Base-by-base conservation (phyloP, 2,329 filamentous ascomycete genomes). In the Aspergillus vadensis region DNA sequence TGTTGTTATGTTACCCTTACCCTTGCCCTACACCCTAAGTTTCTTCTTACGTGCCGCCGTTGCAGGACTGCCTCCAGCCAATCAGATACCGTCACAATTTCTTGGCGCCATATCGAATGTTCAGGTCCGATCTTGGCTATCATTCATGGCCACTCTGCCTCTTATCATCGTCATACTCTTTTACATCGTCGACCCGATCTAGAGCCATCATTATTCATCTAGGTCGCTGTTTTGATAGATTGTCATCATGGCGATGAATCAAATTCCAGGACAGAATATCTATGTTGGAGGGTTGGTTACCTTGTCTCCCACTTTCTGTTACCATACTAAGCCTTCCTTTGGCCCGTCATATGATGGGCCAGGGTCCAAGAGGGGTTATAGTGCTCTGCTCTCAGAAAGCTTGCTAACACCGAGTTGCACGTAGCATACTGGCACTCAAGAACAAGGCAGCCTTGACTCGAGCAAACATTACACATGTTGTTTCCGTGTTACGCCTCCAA, bases 381-480 rank as follows among this genome's bases (percentile, higher is more conserved):
- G 19, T 17, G 17, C 25, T 17, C 15, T 15, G 15, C 48, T 23
- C 36, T 23, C 21, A 39, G 30, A 25, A 21, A 25, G 21, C 27
- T 55, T 53, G 48, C 57, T 64, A 50, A 61, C 55, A n/a, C n/a
- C 55, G 27, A 58, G 39, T 56, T n/a, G 39, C 41, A 12, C 67
- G 59, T 76, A 96, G 93, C 60, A 85, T 96, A 65, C 93, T 93
- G 80, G 87, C 89, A 44, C 80, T 97, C 64, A 87, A 88, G 61
- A 88, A 90, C 63, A 88, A 88, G 62, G 83, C 88, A 57, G 84
- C 88, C 38, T 82, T 98, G 52, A 79, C 85, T 65, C 85, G 89
- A 64, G 86, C 87, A 66, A 87, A 88, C 66, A 92, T 99, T 74
- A 96, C 92, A 2, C 93, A 97, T 77, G 85, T 98, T 30, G 82